Evolutionary conservation across 2,329 filamentous ascomycete species (phyloP).

Genomic region (Neurospora sp.): DNA sequence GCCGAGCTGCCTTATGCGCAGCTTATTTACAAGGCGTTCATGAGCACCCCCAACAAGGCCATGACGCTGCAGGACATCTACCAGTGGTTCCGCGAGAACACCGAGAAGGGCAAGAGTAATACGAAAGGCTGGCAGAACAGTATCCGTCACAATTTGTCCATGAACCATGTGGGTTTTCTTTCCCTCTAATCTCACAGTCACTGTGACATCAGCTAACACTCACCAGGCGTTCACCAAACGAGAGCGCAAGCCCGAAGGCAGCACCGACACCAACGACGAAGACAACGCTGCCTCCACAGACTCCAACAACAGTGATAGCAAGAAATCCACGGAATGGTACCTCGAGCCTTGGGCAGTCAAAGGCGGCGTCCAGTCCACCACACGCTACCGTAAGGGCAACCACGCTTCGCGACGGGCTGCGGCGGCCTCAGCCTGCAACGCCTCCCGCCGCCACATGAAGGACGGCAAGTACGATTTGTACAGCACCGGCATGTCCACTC

Average conservation of each 20-base stretch:
- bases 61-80: constrained; percentile 85
- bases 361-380: constrained; percentile 70
- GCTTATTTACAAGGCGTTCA: constrained; percentile 68
- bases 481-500: background rate
- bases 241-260: constrained; percentile 23
- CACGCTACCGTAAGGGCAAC: constrained; percentile 55
- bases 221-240: constrained; percentile 27
- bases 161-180: constrained; percentile 64
- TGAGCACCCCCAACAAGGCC: constrained; percentile 52
- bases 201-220: background rate
- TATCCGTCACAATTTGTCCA: constrained; percentile 89
- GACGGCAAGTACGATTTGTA: background rate
- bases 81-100: constrained; percentile 77
- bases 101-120: constrained; percentile 57
- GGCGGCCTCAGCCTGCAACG: background rate
- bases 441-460: background rate
- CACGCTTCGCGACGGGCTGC: constrained; percentile 5
- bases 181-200: background rate
- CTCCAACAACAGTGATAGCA: constrained; percentile 18
- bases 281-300: background rate
- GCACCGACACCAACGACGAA: background rate
- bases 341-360: constrained; percentile 59
- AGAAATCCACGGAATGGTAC: constrained; percentile 68
- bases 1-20: constrained; percentile 65
- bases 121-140: constrained; percentile 86